These are phyloP conservation scores for Phytophthora syringae DNA, from an alignment of 352 stramenopile species.

Conservation along the genomic window DNA sequence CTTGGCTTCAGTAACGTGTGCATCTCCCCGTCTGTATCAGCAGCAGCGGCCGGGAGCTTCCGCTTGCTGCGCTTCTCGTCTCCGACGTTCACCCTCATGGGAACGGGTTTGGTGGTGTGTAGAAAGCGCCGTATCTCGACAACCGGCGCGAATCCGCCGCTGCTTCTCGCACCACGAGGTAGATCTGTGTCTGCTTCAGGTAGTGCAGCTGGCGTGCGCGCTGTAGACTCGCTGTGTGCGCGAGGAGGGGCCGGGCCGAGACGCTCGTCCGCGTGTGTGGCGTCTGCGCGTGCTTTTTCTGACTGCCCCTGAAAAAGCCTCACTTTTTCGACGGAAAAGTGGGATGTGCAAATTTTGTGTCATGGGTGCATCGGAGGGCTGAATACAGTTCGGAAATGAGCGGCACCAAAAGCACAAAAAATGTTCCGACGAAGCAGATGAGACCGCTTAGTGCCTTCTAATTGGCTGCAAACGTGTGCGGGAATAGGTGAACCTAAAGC, in stretches of 20 bases:
- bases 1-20: conserved; percentile 7
- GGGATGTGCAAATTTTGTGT: conserved; percentile 13
- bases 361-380: neutral
- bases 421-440: conserved; percentile 18
- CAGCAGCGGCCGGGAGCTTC: conserved; percentile 23
- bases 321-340: conserved; percentile 21
- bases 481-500: conserved; percentile 16
- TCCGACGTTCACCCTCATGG: conserved; percentile 37
- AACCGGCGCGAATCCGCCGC: conserved; percentile 13
- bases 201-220: neutral
- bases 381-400: conserved; percentile 4
- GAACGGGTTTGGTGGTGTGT: conserved; percentile 23
- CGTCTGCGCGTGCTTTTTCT: conserved; percentile 19
- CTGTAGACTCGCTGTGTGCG: neutral
- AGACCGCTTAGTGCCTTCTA: neutral
- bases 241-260: conserved; percentile 1
- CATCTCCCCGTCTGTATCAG: conserved; percentile 17
- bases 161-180: conserved; percentile 22
- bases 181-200: conserved; percentile 19
- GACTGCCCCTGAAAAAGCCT: conserved; percentile 11
- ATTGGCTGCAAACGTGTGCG: conserved; percentile 21
- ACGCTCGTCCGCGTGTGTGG: conserved; percentile 12
- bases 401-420: conserved; percentile 23
- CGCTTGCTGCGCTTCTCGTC: conserved; percentile 42
- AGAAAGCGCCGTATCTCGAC: conserved; percentile 39